Base-by-base conservation (phyloP, 2,329 filamentous ascomycete species). In the Botrytis galanthina region DNA sequence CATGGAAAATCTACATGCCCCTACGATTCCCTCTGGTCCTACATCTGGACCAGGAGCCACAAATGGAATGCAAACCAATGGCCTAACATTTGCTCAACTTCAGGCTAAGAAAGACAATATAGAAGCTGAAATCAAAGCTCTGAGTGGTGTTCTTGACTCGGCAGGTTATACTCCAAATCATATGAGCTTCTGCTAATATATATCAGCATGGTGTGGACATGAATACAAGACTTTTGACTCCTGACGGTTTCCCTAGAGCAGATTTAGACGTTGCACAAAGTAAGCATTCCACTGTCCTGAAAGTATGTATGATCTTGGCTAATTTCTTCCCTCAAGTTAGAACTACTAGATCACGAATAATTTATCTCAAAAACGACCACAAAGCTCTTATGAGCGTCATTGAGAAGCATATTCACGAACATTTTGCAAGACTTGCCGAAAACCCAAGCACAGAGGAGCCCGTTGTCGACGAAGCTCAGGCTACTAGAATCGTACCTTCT, bases 181-280 rank as follows among this genome's bases (percentile, higher is more conserved):
- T 26, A 57, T 39, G 29, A 42, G 9, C 26, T 39, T 74, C 44
- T 60, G 64, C 75, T 78, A 66, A 78, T 64, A 69, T 48, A 54
- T 42, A 46, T 20, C 79, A 98, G 95, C 95, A 98, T 85, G 91
- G 92, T 62, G 95, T 97, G 71, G 91, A 92, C 79, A 99, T 99
- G 96, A 91, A 92, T 79, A 98, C 96, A 12, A 87, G 90, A 73
- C 88, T 99, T 57, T 89, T 94, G 37, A 98, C 95, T 22, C 89
- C 90, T 75, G 96, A 98, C 83, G 96, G 96, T 66, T 99, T 93
- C 81, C 96, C 96, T 46, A 89, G 96, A 81, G 91, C 93, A 79
- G 96, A 99, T 83, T 91, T 99, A 76, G 96, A 99, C 82, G 92
- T 99, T 75, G 92, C 96, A 39, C 95, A 98, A 84, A 96, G 94